Evolutionary conservation across 331 rosid genomes (phyloP).

Genomic region (Saraca asoca): DNA sequence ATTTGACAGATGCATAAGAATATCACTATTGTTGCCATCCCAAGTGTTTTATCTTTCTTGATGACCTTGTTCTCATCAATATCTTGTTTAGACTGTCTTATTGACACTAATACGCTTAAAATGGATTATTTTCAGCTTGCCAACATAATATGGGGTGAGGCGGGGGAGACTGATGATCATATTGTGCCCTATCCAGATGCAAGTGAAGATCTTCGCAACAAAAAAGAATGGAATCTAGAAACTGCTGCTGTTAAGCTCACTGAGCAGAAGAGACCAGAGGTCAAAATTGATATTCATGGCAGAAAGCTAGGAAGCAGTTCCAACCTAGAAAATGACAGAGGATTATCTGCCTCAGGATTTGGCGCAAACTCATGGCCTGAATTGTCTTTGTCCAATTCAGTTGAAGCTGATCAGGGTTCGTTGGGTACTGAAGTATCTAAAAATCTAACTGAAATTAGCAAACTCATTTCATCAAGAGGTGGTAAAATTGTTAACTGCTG

Average conservation of each 20-base stretch:
- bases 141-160: slow-evolving; percentile 91
- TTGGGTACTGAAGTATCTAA: slow-evolving; percentile 42
- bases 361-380: slow-evolving; percentile 58
- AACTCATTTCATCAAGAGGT: slow-evolving; percentile 46
- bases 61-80: slow-evolving; percentile 13
- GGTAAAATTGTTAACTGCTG: slow-evolving; percentile 42
- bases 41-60: slow-evolving; percentile 11
- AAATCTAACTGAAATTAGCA: slow-evolving; percentile 45
- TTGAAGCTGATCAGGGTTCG: slow-evolving; percentile 51
- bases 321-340: slow-evolving; percentile 44
- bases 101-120: slow-evolving; percentile 17
- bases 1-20: slow-evolving; percentile 18
- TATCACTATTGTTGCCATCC: slow-evolving; percentile 15
- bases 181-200: slow-evolving; percentile 79
- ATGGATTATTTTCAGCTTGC: slow-evolving; percentile 66
- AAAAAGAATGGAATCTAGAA: slow-evolving; percentile 60
- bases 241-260: slow-evolving; percentile 44
- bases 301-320: slow-evolving; percentile 55
- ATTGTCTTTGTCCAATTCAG: slow-evolving; percentile 51
- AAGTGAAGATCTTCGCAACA: slow-evolving; percentile 55
- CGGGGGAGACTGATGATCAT: slow-evolving; percentile 74
- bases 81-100: neutral
- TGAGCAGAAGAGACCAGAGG: slow-evolving; percentile 54
- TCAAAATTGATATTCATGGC: slow-evolving; percentile 45
- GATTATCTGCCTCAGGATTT: slow-evolving; percentile 50